Evolutionary conservation across 352 stramenopile genomes (phyloP).

Genomic region (Globisporangium megalacanthum): DNA sequence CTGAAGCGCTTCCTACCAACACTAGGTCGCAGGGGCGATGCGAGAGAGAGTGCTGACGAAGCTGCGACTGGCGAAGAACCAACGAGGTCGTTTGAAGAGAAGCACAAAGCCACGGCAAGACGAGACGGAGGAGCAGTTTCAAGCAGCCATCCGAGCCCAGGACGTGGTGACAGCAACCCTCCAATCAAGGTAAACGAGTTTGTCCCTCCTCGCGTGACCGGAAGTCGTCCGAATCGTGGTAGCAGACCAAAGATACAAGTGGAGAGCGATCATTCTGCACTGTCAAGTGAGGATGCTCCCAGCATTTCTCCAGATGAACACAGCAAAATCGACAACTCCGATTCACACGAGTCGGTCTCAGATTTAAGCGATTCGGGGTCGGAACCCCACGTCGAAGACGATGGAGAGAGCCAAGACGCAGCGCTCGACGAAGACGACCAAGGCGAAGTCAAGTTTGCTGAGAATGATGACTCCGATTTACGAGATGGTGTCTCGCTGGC

Average conservation of each 20-base stretch:
- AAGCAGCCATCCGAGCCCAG: background rate
- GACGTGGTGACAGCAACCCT: background rate
- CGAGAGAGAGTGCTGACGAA: background rate
- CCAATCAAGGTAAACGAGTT: background rate
- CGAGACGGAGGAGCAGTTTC: background rate
- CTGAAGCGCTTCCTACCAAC: slow-evolving; percentile 9
- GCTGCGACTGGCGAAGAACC: background rate
- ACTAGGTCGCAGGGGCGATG: background rate
- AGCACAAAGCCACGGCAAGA: background rate
- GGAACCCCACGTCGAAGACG: background rate
- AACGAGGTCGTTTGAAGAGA: background rate
- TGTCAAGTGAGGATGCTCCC: background rate
- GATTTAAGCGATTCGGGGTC: background rate
- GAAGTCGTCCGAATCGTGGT: no score
- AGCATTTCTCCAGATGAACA: background rate
- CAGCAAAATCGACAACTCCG: background rate
- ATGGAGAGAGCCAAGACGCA: background rate
- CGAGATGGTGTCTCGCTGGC: no score
- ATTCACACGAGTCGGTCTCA: background rate
- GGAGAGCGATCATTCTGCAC: background rate
- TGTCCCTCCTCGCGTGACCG: no score
- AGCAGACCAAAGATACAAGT: background rate
- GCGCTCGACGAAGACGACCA: background rate
- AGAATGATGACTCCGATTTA: no score
- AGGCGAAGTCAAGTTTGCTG: background rate